Conservation (phyloP, 345 rosid genomes). For the Xanthoceras sorbifolium region DNA sequence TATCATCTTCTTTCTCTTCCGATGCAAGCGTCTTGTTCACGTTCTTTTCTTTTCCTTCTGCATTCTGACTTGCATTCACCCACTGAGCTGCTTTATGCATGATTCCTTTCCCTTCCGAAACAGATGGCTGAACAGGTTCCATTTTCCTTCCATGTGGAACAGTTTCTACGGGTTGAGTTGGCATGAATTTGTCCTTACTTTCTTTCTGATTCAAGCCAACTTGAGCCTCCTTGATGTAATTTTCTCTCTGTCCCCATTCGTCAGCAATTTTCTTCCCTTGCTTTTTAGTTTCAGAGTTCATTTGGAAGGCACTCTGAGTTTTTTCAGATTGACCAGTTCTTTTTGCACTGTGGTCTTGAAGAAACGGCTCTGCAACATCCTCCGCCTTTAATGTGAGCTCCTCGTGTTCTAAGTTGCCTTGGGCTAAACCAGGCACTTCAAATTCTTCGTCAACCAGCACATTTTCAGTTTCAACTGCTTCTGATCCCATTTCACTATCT, state of each 20-base stretch:
- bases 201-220: conserved; percentile 35
- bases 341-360: conserved; percentile 23
- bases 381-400: conserved; percentile 20
- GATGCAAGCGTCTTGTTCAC: conserved; percentile 27
- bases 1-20: conserved; percentile 57
- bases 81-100: conserved; percentile 33
- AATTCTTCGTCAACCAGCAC: conserved; percentile 17
- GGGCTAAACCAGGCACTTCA: conserved; percentile 23
- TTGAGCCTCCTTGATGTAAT: conserved; percentile 27
- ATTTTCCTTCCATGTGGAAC: conserved; percentile 36
- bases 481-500: conserved; percentile 32
- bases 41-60: conserved; percentile 43
- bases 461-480: conserved; percentile 21
- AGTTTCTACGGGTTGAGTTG: conserved; percentile 38
- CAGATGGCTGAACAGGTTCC: conserved; percentile 34
- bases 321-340: conserved; percentile 32
- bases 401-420: conserved; percentile 19
- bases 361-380: conserved; percentile 20
- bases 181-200: conserved; percentile 35
- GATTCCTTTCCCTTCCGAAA: conserved; percentile 34
- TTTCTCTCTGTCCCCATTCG: conserved; percentile 38
- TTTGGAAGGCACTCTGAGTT: conserved; percentile 22
- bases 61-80: conserved; percentile 27
- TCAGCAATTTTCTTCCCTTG: conserved; percentile 35
- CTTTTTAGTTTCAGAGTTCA: conserved; percentile 30